Percentiles rank a stretch among this genome's conserved stretches.
These are phyloP conservation scores for Rhizopogon sp. DNA, from an alignment of 768 basidiomycete species.

Conservation along the genomic window DNA sequence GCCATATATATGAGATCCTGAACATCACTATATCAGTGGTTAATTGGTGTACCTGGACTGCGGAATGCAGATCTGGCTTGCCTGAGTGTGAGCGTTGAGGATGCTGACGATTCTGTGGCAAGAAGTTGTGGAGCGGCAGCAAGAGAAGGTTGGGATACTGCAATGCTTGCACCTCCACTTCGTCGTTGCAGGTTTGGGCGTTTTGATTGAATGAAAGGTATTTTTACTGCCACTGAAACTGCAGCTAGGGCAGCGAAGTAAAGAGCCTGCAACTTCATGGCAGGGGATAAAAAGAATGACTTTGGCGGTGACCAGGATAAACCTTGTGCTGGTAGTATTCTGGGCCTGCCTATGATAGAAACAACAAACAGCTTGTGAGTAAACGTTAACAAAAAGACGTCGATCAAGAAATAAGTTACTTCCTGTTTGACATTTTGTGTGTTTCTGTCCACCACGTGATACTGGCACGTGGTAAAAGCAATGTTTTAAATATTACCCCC, in stretches of 20 bases:
- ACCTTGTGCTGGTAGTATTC: neutral
- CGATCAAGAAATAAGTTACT: neutral
- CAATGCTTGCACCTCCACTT: slow-evolving; percentile 22
- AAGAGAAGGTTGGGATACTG: slow-evolving; percentile 6
- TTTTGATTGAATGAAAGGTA: slow-evolving; percentile 44
- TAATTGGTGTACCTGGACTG: slow-evolving; percentile 5
- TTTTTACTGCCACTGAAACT: slow-evolving; percentile 38
- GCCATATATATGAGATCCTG: slow-evolving; percentile 77
- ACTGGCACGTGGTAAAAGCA: neutral
- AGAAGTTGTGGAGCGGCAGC: slow-evolving; percentile 16
- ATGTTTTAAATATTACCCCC: neutral
- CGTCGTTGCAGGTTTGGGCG: slow-evolving; percentile 32
- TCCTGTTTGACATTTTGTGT: neutral
- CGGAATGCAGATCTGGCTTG: slow-evolving; percentile 1
- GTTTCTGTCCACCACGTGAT: too few species aligned
- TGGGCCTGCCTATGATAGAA: neutral
- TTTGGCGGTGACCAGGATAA: neutral
- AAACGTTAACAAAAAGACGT: neutral
- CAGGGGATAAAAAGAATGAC: neutral
- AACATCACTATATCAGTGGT: slow-evolving; percentile 45
- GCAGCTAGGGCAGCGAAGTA: slow-evolving; percentile 32
- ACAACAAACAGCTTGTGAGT: neutral
- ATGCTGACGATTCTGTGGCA: slow-evolving; percentile 11
- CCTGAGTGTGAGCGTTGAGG: slow-evolving; percentile 18
- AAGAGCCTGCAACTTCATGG: slow-evolving; percentile 39